phyloP scores from a whole-genome alignment of 768 basidiomycete genomes.

The Grammothele lineata region DNA sequence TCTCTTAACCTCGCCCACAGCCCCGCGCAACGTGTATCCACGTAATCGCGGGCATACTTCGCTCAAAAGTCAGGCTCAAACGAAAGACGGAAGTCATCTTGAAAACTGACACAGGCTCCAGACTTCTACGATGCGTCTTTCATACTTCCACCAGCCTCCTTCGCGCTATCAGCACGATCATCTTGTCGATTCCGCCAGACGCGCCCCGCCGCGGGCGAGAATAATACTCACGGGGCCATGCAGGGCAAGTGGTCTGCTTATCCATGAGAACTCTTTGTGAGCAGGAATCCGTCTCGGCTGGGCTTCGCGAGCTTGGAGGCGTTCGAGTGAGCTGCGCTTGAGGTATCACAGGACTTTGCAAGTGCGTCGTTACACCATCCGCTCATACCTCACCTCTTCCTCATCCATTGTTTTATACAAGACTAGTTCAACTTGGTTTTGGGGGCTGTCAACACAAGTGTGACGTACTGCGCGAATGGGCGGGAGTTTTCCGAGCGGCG shows the following conservation, averaged over 20 bases:
- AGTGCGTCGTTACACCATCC: constrained; percentile 34
- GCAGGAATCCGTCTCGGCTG: constrained; percentile 27
- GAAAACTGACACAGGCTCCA: no score
- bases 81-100: no score
- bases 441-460: constrained; percentile 69
- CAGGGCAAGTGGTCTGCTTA: constrained; percentile 19
- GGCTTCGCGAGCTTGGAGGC: constrained; percentile 60
- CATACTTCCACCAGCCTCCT: no score
- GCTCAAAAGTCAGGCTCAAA: no score
- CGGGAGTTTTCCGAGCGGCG: constrained; percentile 58
- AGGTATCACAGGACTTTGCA: constrained; percentile 53
- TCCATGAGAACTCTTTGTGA: constrained; percentile 21
- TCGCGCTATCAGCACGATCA: not conserved
- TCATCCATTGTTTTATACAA: constrained; percentile 32
- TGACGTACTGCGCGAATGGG: constrained; percentile 65
- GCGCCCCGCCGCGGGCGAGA: no score
- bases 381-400: constrained; percentile 22
- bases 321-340: constrained; percentile 63
- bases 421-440: constrained; percentile 55
- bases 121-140: no score
- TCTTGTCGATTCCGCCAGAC: not conserved
- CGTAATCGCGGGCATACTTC: no score
- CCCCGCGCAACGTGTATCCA: no score
- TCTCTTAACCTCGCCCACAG: no score
- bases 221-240: constrained; percentile 2